A percentile compares a stretch with the other conserved stretches of the same genome.
Conservation (phyloP, 805 yeast species). For the Lipomyces kockii region DNA sequence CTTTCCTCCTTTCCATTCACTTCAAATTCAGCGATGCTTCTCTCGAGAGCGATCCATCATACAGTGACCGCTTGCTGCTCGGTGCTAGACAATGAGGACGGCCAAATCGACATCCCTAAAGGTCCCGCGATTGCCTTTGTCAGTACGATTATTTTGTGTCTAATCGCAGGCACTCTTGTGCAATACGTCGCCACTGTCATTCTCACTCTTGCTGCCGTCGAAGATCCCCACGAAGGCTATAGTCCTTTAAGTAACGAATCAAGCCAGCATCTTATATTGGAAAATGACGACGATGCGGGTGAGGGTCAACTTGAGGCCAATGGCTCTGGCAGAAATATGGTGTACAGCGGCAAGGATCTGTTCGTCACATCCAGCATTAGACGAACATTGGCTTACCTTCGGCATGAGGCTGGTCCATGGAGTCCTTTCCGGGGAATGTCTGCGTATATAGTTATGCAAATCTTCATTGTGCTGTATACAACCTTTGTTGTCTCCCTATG, state of each 20-base stretch:
- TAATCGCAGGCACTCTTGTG: background rate
- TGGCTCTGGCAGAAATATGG: background rate
- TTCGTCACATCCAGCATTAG: slow-evolving; percentile 15
- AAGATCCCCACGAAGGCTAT: slow-evolving; percentile 17
- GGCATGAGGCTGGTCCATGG: slow-evolving; percentile 14
- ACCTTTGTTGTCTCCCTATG: background rate
- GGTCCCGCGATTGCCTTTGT: background rate
- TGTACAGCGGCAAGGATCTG: slow-evolving; percentile 2
- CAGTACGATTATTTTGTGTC: background rate
- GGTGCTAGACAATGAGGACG: background rate
- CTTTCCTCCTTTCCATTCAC: background rate
- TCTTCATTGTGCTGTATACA: background rate
- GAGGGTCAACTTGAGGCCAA: slow-evolving; percentile 8
- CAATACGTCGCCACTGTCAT: slow-evolving; percentile 9
- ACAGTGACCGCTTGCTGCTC: background rate
- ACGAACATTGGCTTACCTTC: slow-evolving; percentile 13
- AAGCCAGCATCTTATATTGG: slow-evolving; percentile 6
- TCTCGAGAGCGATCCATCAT: background rate
- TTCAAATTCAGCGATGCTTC: background rate
- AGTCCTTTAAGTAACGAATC: slow-evolving; percentile 8
- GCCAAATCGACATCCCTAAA: background rate
- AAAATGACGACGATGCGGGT: slow-evolving; percentile 6
- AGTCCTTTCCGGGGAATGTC: slow-evolving; percentile 15
- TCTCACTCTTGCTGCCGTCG: slow-evolving; percentile 15
- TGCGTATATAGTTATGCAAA: background rate